phyloP scores from a whole-genome alignment of 768 basidiomycete species.

The Termitomyces sp. region DNA sequence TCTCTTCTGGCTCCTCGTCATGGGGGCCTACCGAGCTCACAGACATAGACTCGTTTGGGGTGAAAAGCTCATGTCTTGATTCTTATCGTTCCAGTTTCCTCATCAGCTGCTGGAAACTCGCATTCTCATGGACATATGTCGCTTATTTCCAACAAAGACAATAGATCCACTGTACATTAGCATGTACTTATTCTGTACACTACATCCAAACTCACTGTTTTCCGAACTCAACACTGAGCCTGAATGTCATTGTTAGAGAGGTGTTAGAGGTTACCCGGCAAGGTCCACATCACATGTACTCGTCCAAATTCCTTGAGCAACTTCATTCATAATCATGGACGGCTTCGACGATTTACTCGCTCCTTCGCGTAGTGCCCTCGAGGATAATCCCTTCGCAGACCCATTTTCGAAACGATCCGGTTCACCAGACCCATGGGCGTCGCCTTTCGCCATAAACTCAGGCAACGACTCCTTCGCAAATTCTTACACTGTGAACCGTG shows the following conservation, averaged over 20 bases:
- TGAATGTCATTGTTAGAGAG: not conserved
- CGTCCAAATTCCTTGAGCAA: not conserved
- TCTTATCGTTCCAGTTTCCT: not conserved
- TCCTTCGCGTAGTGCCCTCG: slow-evolving; percentile 54
- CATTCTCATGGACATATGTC: not conserved
- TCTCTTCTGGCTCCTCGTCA: slow-evolving; percentile 54
- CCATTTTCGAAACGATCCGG: slow-evolving; percentile 62
- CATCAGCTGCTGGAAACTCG: not conserved
- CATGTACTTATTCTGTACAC: slow-evolving; percentile 3
- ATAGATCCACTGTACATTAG: slow-evolving; percentile 8
- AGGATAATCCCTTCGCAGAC: slow-evolving; percentile 73
- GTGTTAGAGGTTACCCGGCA: too few relatives aligned
- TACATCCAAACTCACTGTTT: not conserved
- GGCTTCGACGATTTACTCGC: slow-evolving; percentile 72
- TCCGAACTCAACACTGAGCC: not conserved
- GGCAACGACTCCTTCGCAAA: slow-evolving; percentile 20
- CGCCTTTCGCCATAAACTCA: slow-evolving; percentile 38
- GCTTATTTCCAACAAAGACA: slow-evolving; percentile 5
- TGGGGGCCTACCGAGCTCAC: slow-evolving; percentile 69
- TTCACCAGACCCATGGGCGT: slow-evolving; percentile 77
- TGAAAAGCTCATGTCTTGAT: slow-evolving; percentile 65
- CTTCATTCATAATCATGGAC: slow-evolving; percentile 43
- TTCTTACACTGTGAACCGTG: slow-evolving; percentile 18
- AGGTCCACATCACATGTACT: not conserved
- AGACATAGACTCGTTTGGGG: slow-evolving; percentile 76